Evolutionary conservation across 2,329 filamentous ascomycete species (phyloP), one percentile per base, ranked within the genome.

Genomic region (Diaporthe nobilis): DNA sequence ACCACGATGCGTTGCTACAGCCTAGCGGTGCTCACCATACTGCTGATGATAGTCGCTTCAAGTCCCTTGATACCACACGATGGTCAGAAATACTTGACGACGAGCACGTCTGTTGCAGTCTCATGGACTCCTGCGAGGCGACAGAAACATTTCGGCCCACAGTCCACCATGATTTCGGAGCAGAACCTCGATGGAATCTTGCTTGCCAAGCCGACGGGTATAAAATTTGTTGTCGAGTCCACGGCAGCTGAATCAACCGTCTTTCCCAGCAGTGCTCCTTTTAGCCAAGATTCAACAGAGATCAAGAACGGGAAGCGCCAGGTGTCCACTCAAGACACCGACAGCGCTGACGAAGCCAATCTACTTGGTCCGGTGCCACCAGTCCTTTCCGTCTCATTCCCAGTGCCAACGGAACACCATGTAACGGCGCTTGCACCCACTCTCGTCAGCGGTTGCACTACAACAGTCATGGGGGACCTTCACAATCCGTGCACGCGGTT

Each of bases 401-500:
- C 25, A 25, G 8, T 17, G 15, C 13, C 51, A 55, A 55, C 51
- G 25, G 51, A 25, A 20, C 31, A 58, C 20, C 37, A 17, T 28
- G 28, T 12, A 8, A 42, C 42, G 25, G 20, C 12, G 4, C 9
- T 55, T 17, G n/a, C 42, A 4, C 17, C 15, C 17, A n/a, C 13
- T 9, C 42, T 13, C 3, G 5, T 13, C 17, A 55, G 20, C 34
- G 78, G 78, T 72, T 82, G 80, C 55, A 83, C 81, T 20, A 80
- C 79, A 17, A 82, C 79, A 28, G 63, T 79, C 10, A 81, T 79
- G 57, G 78, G 73, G 74, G 80, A 71, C 49, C 76, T 77, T 53
- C 76, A 75, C 37, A 83, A 79, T 42, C 82, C 78, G 25, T 85
- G 82, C 76, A 78, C 78, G 3, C 82, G 79, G 3, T 25, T 58